Conservation (phyloP, 495 filamentous ascomycete species). For the Tuber calosporum region DNA sequence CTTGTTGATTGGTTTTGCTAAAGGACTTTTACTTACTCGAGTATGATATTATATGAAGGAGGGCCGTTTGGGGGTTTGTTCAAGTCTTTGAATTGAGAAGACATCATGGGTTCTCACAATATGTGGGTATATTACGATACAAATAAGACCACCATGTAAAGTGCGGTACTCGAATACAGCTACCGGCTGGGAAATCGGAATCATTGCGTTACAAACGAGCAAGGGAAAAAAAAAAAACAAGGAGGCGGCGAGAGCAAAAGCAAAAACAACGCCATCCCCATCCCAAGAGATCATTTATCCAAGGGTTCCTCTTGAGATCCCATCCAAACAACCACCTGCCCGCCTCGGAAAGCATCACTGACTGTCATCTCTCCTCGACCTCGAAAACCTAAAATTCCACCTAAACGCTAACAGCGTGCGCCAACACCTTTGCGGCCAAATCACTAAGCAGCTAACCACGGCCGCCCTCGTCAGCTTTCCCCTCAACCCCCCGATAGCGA, state of each 20-base stretch:
- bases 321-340: background rate
- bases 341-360: background rate
- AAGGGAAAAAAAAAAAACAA: background rate
- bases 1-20: too few species aligned
- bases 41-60: too few species aligned
- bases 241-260: too few species aligned
- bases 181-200: background rate
- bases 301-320: background rate
- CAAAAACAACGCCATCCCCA: background rate
- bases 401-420: constrained; percentile 37
- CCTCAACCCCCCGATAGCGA: constrained; percentile 25
- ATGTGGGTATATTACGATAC: background rate
- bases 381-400: background rate
- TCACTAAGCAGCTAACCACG: constrained; percentile 36
- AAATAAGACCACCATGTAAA: background rate
- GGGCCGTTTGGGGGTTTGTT: background rate
- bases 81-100: background rate
- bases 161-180: too few species aligned
- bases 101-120: background rate
- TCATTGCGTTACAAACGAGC: background rate
- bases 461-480: constrained; percentile 25
- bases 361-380: background rate
- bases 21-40: too few species aligned
- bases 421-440: constrained; percentile 37
- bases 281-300: background rate